Conservation (phyloP, 345 rosid species). For the Camelina sativa region DNA sequence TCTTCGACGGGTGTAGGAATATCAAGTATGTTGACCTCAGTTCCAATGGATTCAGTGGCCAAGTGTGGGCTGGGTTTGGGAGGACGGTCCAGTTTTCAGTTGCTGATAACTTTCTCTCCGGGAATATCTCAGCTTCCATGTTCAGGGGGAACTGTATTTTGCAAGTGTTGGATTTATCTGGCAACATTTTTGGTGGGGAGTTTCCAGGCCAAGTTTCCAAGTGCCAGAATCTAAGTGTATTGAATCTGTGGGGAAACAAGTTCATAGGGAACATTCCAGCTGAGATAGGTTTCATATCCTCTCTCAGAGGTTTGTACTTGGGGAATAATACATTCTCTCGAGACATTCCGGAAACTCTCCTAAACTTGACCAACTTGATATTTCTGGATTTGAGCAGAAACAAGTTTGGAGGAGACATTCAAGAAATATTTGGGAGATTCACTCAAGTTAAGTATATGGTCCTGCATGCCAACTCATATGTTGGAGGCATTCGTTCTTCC, state of each 20-base stretch:
- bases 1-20: conserved; percentile 61
- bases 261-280: conserved; percentile 65
- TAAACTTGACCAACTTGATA: conserved; percentile 58
- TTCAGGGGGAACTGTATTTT: conserved; percentile 62
- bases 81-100: conserved; percentile 64
- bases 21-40: conserved; percentile 77
- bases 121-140: conserved; percentile 47
- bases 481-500: conserved; percentile 69
- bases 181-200: conserved; percentile 55
- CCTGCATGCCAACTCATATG: conserved; percentile 62
- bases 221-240: conserved; percentile 54
- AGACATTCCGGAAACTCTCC: conserved; percentile 66
- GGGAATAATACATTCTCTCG: conserved; percentile 69
- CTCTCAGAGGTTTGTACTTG: conserved; percentile 64
- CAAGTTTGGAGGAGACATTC: conserved; percentile 68
- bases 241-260: conserved; percentile 72
- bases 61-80: conserved; percentile 59
- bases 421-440: conserved; percentile 71
- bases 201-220: conserved; percentile 60
- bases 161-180: conserved; percentile 62
- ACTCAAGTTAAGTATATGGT: conserved; percentile 62
- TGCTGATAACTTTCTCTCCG: conserved; percentile 56
- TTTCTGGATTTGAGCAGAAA: conserved; percentile 78
- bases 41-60: conserved; percentile 62
- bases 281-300: conserved; percentile 65